Conservation (phyloP, 306 rosid species). For the Betula pendula region DNA sequence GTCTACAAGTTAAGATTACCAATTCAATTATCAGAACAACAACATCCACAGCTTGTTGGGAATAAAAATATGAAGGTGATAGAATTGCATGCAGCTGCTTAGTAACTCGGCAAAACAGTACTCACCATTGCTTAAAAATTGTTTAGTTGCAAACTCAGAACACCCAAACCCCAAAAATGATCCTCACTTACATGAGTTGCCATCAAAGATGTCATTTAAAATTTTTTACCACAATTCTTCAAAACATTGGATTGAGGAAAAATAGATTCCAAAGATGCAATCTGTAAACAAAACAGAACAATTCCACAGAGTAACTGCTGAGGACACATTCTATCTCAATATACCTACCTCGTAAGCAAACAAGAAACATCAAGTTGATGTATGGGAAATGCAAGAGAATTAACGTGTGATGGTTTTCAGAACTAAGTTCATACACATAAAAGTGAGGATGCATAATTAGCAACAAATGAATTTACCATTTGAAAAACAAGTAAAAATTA, state of each 20-base stretch:
- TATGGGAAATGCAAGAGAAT: neutral
- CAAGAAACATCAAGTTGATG: neutral
- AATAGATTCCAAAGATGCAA: neutral
- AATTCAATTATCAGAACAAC: conserved; percentile 1
- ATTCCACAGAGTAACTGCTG: neutral
- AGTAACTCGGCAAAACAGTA: neutral
- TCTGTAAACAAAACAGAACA: neutral
- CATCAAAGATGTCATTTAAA: neutral
- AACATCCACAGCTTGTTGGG: neutral
- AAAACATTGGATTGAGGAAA: neutral
- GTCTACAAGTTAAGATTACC: conserved; percentile 5
- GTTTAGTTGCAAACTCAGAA: neutral
- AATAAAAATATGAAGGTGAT: neutral
- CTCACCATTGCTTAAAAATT: neutral
- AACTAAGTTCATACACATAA: neutral
- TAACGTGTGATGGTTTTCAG: neutral
- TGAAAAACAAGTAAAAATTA: neutral
- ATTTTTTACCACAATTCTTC: neutral
- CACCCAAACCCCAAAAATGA: neutral
- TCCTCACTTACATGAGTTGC: neutral
- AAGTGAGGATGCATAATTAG: no score
- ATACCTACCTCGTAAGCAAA: neutral
- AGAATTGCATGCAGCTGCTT: neutral
- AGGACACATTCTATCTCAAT: neutral
- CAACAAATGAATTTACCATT: no score